Base-by-base conservation (phyloP, 441 rosid genomes). In the Oxalis stricta region DNA sequence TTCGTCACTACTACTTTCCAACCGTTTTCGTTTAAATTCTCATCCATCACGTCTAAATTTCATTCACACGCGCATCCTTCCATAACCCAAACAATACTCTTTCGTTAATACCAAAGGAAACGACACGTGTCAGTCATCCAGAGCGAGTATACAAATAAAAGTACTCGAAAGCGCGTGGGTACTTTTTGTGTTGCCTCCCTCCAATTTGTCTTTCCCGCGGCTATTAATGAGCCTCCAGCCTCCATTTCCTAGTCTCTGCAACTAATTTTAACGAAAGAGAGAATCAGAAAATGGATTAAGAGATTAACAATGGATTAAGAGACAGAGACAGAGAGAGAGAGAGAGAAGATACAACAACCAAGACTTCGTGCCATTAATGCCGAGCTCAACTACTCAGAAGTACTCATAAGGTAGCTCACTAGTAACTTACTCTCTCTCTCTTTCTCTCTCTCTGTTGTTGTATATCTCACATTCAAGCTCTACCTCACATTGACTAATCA, bases 171-270 rank as follows among this genome's bases (percentile, higher is more conserved):
- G 31, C 11, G 48, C 12, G 3, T 5, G 7, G 39, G 2, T 7
- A 35, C 8, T n/a, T n/a, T n/a, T n/a, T n/a, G n/a, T n/a, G n/a
- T n/a, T n/a, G n/a, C n/a, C n/a, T 18, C 42, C 44, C 39, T 50
- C 46, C 39, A 14, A 33, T 50, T 61, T 46, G 58, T 64, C 69
- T 52, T 71, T 69, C 79, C 86, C 82, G 84, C 80, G 69, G 69
- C 76, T 56, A 78, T 76, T 76, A 65, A 74, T 66, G 82, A 68
- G 66, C 63, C 61, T 40, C 37, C 28, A n/a, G n/a, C 28, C 52
- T 28, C 36, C 70, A 9, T 51, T 46, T 46, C 56, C 35, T 40
- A n/a, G 38, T 69, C 72, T 40, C 41, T 44, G 34, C 20, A 21
- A 51, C 37, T 10, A 15, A 36, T 34, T 5, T 16, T 2, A 34